Conservation (phyloP, 352 stramenopile species). For the Pythium phragmitis region DNA sequence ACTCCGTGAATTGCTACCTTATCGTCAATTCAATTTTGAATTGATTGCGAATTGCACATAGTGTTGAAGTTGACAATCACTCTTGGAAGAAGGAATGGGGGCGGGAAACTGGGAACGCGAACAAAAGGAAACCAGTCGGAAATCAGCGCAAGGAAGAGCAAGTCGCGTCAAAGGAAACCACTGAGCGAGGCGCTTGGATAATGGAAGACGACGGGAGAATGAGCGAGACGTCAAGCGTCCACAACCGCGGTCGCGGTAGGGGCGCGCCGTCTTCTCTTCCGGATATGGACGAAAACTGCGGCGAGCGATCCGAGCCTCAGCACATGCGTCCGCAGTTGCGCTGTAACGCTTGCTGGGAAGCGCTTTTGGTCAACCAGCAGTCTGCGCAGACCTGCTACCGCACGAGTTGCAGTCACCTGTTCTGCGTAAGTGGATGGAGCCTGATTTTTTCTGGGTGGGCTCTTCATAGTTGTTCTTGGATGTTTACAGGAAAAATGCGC, state of each 20-base stretch:
- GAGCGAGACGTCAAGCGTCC: conserved; percentile 72
- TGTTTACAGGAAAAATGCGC: conserved; percentile 73
- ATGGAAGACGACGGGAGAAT: conserved; percentile 67
- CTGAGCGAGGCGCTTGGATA: conserved; percentile 4
- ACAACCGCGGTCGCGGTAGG: conserved; percentile 38
- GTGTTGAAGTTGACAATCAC: conserved; percentile 31
- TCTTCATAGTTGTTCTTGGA: neutral
- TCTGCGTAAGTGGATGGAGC: conserved; percentile 39
- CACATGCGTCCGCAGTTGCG: conserved; percentile 61
- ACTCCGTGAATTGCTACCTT: conserved; percentile 3
- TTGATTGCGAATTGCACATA: conserved; percentile 18
- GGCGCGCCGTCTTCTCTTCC: conserved; percentile 31
- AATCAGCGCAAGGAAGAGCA: neutral
- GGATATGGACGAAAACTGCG: conserved; percentile 49
- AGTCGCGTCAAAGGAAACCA: neutral
- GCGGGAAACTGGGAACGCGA: neutral
- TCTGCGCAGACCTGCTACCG: conserved; percentile 79
- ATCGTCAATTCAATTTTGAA: conserved; percentile 14
- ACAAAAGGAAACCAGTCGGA: conserved; percentile 2
- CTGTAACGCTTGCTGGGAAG: conserved; percentile 80
- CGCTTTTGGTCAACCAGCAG: conserved; percentile 55
- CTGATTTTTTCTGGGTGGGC: neutral
- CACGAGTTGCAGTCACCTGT: conserved; percentile 73
- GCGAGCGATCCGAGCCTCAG: conserved; percentile 12
- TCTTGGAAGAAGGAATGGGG: conserved; percentile 3